Evolutionary conservation across 306 rosid species (phyloP).

Genomic region (Prunus davidiana): DNA sequence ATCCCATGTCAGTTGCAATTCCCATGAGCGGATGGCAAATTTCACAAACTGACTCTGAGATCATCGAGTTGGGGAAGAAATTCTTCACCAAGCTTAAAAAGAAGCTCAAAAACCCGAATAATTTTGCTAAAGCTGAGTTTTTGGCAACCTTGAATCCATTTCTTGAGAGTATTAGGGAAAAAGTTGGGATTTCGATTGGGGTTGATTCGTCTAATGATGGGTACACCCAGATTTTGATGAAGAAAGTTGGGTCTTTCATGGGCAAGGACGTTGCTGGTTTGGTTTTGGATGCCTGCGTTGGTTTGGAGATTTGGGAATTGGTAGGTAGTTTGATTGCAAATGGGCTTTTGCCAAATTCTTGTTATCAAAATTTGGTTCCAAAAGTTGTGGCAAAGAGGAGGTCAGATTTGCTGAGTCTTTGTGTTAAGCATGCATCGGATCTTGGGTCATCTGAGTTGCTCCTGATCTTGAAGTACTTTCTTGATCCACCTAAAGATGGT

Average conservation of each 20-base stretch:
- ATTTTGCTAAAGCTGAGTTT: slow-evolving; percentile 46
- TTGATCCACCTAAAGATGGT: slow-evolving; percentile 48
- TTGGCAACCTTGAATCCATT: slow-evolving; percentile 42
- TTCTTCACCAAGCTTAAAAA: slow-evolving; percentile 44
- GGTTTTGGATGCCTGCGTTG: slow-evolving; percentile 63
- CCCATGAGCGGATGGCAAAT: slow-evolving; percentile 65
- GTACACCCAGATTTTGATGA: slow-evolving; percentile 43
- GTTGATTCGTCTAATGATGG: slow-evolving; percentile 28
- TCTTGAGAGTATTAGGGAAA: slow-evolving; percentile 47
- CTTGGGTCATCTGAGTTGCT: slow-evolving; percentile 61
- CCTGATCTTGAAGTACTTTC: slow-evolving; percentile 67
- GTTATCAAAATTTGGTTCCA: slow-evolving; percentile 44
- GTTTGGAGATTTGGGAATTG: slow-evolving; percentile 71
- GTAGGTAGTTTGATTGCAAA: slow-evolving; percentile 57
- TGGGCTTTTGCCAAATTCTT: slow-evolving; percentile 46
- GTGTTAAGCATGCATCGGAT: slow-evolving; percentile 59
- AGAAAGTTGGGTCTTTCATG: slow-evolving; percentile 39
- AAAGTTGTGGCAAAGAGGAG: slow-evolving; percentile 52
- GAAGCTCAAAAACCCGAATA: slow-evolving; percentile 37
- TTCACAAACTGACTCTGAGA: slow-evolving; percentile 42
- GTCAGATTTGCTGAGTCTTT: slow-evolving; percentile 61
- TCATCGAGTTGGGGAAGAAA: slow-evolving; percentile 46
- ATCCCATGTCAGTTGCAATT: slow-evolving; percentile 32
- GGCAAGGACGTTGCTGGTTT: slow-evolving; percentile 51
- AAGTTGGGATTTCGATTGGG: slow-evolving; percentile 35